These are phyloP conservation scores for Exobasidium rhododendri DNA, from an alignment of 1,284 basidiomycete genomes.

Conservation along the genomic window DNA sequence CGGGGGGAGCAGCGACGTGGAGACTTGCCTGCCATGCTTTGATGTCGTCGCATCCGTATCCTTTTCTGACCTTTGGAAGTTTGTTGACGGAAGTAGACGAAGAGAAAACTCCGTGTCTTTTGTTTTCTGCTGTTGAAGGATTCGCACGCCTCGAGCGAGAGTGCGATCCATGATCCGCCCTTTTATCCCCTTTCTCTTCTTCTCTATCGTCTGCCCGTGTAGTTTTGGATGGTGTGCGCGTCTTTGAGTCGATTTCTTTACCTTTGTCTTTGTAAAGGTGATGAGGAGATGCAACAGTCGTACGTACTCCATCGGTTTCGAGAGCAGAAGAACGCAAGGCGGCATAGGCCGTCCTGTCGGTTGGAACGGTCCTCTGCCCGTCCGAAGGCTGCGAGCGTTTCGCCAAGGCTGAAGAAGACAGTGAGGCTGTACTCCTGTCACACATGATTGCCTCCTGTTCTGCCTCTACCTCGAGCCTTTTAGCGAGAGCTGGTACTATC, in stretches of 20 bases:
- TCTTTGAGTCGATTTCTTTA: background rate
- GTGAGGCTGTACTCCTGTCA: no score
- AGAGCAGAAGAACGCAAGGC: no score
- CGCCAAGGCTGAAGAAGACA: no score
- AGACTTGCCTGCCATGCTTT: slow-evolving; percentile 7
- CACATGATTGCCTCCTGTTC: slow-evolving; percentile 1
- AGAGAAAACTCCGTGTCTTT: background rate
- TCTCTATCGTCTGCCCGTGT: background rate
- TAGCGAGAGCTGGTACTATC: slow-evolving; percentile 32
- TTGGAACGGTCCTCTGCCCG: no score
- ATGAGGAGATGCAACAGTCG: slow-evolving; percentile 1
- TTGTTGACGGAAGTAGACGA: background rate
- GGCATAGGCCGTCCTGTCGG: no score
- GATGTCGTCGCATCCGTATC: slow-evolving; percentile 11
- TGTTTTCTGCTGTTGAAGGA: background rate
- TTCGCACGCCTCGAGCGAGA: background rate
- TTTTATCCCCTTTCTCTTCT: background rate
- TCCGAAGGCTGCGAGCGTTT: no score
- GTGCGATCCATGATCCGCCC: background rate
- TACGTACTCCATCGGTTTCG: background rate
- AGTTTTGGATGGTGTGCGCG: background rate
- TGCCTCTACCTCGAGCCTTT: slow-evolving; percentile 20
- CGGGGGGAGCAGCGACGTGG: background rate
- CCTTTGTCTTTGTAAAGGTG: background rate
- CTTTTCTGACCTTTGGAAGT: background rate